These are phyloP conservation scores for Zygosaccharomyces rouxii DNA, from an alignment of 805 yeast genomes.

Conservation along the genomic window DNA sequence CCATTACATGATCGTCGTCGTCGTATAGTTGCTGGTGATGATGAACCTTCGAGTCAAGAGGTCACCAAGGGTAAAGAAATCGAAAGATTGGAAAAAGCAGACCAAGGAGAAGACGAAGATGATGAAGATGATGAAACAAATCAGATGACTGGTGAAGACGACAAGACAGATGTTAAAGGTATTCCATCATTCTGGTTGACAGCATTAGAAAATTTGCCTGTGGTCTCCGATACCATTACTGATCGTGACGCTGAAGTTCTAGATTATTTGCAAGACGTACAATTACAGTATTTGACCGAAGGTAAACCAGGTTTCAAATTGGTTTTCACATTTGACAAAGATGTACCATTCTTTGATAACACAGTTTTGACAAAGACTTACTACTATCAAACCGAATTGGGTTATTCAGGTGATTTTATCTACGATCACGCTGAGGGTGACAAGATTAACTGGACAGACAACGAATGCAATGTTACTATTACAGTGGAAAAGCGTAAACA, in stretches of 20 bases:
- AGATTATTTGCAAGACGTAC: conserved; percentile 60
- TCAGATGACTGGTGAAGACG: conserved; percentile 43
- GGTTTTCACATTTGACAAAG: conserved; percentile 68
- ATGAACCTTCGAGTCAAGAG: conserved; percentile 76
- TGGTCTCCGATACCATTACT: conserved; percentile 77
- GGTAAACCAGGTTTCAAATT: conserved; percentile 78
- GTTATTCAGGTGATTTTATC: conserved; percentile 92
- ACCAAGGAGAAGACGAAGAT: conserved; percentile 41
- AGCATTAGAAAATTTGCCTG: conserved; percentile 80
- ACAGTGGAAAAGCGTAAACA: conserved; percentile 91
- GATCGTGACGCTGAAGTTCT: conserved; percentile 88
- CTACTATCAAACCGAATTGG: conserved; percentile 89
- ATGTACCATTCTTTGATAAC: conserved; percentile 75
- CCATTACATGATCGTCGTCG: conserved; percentile 75
- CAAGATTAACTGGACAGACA: conserved; percentile 70
- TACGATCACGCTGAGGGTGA: conserved; percentile 96
- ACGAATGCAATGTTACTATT: conserved; percentile 79
- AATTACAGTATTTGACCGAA: conserved; percentile 66
- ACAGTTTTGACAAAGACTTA: conserved; percentile 74
- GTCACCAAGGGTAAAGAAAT: conserved; percentile 71
- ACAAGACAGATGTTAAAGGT: conserved; percentile 54
- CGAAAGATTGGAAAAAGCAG: conserved; percentile 43
- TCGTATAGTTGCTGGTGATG: conserved; percentile 63
- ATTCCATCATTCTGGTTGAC: conserved; percentile 97
- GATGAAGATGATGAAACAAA: conserved; percentile 41